Evolutionary conservation across 108 stramenopile genomes (phyloP).

Genomic region (Cyclotella distinguenda): DNA sequence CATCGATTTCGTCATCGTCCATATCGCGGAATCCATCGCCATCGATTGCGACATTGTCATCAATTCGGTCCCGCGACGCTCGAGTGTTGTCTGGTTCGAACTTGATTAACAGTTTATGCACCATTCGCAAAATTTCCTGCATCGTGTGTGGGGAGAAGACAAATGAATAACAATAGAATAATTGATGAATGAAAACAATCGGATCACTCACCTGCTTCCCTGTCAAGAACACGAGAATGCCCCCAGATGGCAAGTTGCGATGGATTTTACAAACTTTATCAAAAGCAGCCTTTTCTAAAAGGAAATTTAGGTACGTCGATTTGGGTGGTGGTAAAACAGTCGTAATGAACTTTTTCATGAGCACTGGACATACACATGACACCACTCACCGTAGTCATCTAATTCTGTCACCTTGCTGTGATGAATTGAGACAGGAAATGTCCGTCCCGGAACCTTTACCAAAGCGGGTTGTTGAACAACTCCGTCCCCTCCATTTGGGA

Average conservation of each 20-base stretch:
- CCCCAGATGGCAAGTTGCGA: slow-evolving; percentile 86
- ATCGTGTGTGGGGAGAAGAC: neutral
- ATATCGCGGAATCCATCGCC: slow-evolving; percentile 66
- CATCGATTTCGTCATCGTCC: slow-evolving; percentile 88
- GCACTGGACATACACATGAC: neutral
- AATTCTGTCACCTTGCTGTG: slow-evolving; percentile 94
- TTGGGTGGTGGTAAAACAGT: too few species aligned
- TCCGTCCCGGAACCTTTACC: slow-evolving; percentile 89
- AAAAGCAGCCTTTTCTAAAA: slow-evolving; percentile 66
- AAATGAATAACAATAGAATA: neutral
- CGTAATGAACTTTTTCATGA: too few species aligned
- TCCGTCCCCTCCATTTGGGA: slow-evolving; percentile 41
- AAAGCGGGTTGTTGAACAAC: slow-evolving; percentile 52
- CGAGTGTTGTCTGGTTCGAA: too few species aligned
- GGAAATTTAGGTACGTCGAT: neutral
- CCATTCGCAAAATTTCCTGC: slow-evolving; percentile 91
- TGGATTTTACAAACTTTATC: slow-evolving; percentile 90
- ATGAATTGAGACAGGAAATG: slow-evolving; percentile 95
- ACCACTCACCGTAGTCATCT: slow-evolving; percentile 86
- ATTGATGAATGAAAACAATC: too few species aligned
- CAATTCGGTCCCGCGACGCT: too few species aligned
- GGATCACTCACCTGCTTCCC: too few species aligned
- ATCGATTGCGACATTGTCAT: too few species aligned
- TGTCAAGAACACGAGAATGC: slow-evolving; percentile 96
- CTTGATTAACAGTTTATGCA: slow-evolving; percentile 60